A percentile compares a stretch with the other conserved stretches of the same genome.
phyloP scores from a whole-genome alignment of 2,329 filamentous ascomycete genomes.

The Talaromyces sp. region DNA sequence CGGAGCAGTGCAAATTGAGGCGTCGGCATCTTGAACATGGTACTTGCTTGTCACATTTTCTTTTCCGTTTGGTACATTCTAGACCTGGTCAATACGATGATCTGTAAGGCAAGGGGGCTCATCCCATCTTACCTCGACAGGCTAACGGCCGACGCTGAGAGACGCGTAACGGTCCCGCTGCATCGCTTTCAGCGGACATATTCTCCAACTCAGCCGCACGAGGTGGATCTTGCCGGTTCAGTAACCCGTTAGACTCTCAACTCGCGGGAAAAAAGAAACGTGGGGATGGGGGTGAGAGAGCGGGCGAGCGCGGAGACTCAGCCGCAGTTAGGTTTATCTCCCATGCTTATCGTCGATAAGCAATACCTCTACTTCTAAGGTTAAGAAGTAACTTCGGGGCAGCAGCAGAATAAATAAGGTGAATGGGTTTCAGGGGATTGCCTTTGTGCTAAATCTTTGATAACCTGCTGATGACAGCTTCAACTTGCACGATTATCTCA shows the following conservation, averaged over 20 bases:
- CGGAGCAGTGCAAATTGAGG: constrained; percentile 27
- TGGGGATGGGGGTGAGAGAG: constrained; percentile 2
- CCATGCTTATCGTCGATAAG: not conserved
- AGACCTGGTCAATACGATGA: constrained; percentile 11
- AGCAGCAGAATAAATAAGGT: too few species aligned
- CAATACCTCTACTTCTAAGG: too few species aligned
- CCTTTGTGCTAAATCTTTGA: too few species aligned
- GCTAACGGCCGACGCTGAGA: constrained; percentile 30
- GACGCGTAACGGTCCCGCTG: constrained; percentile 17
- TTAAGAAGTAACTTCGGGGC: too few species aligned
- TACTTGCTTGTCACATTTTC: constrained; percentile 30
- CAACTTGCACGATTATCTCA: too few species aligned
- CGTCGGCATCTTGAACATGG: constrained; percentile 28
- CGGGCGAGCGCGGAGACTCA: constrained; percentile 2
- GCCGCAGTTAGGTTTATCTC: not conserved
- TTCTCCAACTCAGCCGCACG: not conserved
- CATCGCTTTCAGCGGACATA: constrained; percentile 16
- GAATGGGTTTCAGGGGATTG: too few species aligned
- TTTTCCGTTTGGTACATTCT: constrained; percentile 32
- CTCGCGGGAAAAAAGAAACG: not conserved
- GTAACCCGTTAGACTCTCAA: not conserved
- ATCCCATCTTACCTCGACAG: constrained; percentile 23
- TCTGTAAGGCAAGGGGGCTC: not conserved
- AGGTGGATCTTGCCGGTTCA: constrained; percentile 2
- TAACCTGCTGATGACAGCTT: too few species aligned